Evolutionary conservation across 441 rosid genomes (phyloP).

Genomic region (Geranium incanum): DNA sequence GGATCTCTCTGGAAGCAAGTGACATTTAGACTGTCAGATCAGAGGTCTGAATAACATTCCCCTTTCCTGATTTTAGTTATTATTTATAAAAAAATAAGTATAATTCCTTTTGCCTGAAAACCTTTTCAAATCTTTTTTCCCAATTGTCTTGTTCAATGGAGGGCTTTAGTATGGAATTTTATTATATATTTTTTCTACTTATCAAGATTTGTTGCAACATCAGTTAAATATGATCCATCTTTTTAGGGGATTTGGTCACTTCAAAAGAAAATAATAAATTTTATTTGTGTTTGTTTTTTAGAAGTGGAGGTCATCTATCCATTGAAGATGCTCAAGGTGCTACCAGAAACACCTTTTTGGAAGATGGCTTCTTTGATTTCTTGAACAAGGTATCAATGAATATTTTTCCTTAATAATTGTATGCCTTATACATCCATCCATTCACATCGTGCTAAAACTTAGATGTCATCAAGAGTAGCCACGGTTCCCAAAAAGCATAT

Average conservation of each 20-base stretch:
- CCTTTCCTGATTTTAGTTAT: constrained; percentile 16
- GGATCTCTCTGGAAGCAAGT: constrained; percentile 93
- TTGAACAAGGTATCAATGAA: constrained; percentile 53
- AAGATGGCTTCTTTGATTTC: constrained; percentile 75
- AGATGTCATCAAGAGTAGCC: background rate
- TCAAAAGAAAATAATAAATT: constrained; percentile 8
- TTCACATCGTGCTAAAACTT: background rate
- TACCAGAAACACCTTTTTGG: constrained; percentile 38
- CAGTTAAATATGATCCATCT: background rate
- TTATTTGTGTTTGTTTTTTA: constrained; percentile 30
- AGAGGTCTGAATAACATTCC: constrained; percentile 48
- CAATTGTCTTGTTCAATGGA: background rate
- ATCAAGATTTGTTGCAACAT: background rate
- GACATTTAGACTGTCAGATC: constrained; percentile 64
- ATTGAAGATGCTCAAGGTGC: constrained; percentile 57
- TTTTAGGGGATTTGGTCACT: background rate
- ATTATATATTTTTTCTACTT: background rate
- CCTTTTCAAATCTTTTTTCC: background rate
- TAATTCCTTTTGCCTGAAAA: constrained; percentile 4
- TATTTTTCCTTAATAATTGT: background rate
- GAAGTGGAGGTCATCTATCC: constrained; percentile 51
- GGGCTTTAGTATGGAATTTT: constrained; percentile 2
- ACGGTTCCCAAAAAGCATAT: background rate
- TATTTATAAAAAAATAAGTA: background rate
- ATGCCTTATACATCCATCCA: background rate